phyloP scores from a whole-genome alignment of 2,329 filamentous ascomycete genomes.

The Ophiostoma quercus region DNA sequence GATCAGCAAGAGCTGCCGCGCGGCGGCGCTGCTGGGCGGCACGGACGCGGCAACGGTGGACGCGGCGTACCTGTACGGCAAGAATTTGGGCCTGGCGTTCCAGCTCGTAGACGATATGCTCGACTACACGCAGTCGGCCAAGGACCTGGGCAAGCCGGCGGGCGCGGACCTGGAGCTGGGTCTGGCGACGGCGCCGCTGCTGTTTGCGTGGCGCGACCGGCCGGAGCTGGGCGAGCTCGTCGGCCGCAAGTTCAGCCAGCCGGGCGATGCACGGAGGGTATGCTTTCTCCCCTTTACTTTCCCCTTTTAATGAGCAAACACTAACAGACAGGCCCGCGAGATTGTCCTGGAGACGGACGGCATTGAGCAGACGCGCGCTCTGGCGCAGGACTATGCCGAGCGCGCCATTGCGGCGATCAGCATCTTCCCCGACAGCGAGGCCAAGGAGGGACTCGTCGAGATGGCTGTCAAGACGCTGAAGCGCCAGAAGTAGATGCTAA shows the following conservation, averaged over 20 bases:
- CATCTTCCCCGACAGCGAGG: constrained; percentile 86
- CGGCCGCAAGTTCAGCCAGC: constrained; percentile 77
- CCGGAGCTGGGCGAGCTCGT: constrained; percentile 81
- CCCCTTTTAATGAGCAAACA: background rate
- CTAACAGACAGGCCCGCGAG: constrained; percentile 64
- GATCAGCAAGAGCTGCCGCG: constrained; percentile 93
- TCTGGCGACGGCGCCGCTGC: constrained; percentile 82
- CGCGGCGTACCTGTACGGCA: constrained; percentile 84
- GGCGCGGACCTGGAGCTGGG: constrained; percentile 91
- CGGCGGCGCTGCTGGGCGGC: constrained; percentile 78
- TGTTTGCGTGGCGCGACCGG: constrained; percentile 93
- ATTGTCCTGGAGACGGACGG: constrained; percentile 79
- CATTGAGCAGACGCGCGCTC: constrained; percentile 81
- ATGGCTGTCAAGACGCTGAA: constrained; percentile 93
- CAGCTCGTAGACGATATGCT: constrained; percentile 97
- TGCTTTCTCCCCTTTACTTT: constrained; percentile 34
- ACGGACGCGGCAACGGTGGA: constrained; percentile 74
- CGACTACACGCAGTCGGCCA: constrained; percentile 83
- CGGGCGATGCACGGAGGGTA: constrained; percentile 82
- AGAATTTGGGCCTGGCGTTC: constrained; percentile 90
- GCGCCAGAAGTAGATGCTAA: constrained; percentile 62
- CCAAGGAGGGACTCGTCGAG: constrained; percentile 82
- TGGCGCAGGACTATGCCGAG: constrained; percentile 86
- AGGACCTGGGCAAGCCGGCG: constrained; percentile 87
- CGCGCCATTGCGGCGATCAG: constrained; percentile 81